These are phyloP conservation scores for Mucor saturninus DNA, from an alignment of 371 early-diverging fungal species.

Conservation along the genomic window DNA sequence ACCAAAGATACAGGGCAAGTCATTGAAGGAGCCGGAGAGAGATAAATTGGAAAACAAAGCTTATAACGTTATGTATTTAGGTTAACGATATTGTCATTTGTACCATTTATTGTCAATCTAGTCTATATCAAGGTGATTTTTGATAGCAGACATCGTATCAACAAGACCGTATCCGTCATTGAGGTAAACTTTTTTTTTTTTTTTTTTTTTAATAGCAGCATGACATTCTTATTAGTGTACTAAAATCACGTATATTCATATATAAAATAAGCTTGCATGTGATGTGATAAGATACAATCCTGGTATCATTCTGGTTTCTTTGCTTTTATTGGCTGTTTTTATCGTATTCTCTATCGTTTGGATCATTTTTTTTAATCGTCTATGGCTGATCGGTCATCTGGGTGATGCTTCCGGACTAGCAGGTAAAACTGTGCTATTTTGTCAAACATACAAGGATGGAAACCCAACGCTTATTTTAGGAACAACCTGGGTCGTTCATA, in stretches of 20 bases:
- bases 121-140: constrained; percentile 44
- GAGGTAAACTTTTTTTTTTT: constrained; percentile 41
- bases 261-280: constrained; percentile 66
- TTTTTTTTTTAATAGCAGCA: neutral
- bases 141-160: constrained; percentile 47
- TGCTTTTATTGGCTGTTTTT: constrained; percentile 58
- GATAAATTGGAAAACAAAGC: too few relatives aligned
- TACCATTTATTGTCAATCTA: constrained; percentile 57
- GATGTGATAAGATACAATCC: constrained; percentile 77
- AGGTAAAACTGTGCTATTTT: constrained; percentile 19
- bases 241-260: too few relatives aligned
- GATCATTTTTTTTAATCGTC: constrained; percentile 68
- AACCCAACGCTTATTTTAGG: too few relatives aligned
- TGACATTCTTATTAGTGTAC: too few relatives aligned
- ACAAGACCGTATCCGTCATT: constrained; percentile 64
- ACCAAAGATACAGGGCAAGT: constrained; percentile 53
- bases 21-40: too few relatives aligned
- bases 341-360: constrained; percentile 68
- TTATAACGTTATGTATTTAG: constrained; percentile 26
- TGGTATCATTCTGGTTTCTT: constrained; percentile 64
- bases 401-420: constrained; percentile 22
- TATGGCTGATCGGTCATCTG: constrained; percentile 67
- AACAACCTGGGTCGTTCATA: constrained; percentile 57
- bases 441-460: too few relatives aligned
- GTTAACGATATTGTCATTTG: constrained; percentile 57